Evolutionary conservation across 2,329 filamentous ascomycete species (phyloP), one percentile per base, ranked within the genome.

Genomic region (Byssochlamys sp.): DNA sequence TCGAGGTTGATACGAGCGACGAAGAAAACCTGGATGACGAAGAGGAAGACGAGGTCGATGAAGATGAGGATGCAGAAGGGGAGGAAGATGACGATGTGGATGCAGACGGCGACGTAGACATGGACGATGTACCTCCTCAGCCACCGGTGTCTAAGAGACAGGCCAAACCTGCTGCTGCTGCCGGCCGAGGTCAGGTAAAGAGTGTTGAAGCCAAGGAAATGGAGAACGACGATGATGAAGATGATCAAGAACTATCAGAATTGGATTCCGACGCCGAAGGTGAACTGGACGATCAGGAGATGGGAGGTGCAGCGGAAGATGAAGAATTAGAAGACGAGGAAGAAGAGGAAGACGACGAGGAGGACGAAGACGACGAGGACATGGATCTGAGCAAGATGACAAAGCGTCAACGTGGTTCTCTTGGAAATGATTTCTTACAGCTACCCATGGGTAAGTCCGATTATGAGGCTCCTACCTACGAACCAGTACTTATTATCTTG

Each of bases 371-470:
- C 39, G 78, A 78, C 26, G 70, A 71, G 58, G 69, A 76, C 51
- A 77, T 84, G 2, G 85, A 89, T 66, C 71, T 84, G 26, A 84
- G 75, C 69, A 86, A 85, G 67, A 77, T 88, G 71, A 90, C 87
- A 14, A 84, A 86, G 65, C 77, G 87, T 54, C 87, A 90, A 72
- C 76, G 85, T 56, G 84, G 84, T 1, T 78, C 83, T 55, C 78
- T 85, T 54, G 76, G 77, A 19, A 78, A 78, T 71, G 72, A 75
- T 60, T 77, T 79, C 59, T 65, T 80, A 61, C 75, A 78, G 53
- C 72, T 85, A 7, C 82, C 81, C 7, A 86, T 85, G 73, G 78
- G 77, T 79, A 67, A 65, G 73, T 62, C 56, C 55, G 35, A 26
- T 56, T 11, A 28, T 25, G 31, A 27, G n/a, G 27, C 26, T 19